Conservation (phyloP, 805 yeast species). For the Suhomyces vadensis region DNA sequence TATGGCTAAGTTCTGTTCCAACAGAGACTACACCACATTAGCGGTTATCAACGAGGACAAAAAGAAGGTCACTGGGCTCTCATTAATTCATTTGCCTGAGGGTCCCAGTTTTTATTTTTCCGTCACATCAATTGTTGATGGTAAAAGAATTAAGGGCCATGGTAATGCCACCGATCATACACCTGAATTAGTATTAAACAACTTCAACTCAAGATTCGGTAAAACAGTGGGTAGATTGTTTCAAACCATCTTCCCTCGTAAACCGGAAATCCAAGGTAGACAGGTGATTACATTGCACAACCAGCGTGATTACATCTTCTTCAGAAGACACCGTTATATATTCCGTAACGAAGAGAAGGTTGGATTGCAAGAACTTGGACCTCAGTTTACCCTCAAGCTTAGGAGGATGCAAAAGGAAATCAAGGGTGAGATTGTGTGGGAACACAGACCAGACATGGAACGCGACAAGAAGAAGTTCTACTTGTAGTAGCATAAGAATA, state of each 20-base stretch:
- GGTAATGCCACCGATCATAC: constrained; percentile 88
- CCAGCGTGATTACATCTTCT: constrained; percentile 93
- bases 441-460: constrained; percentile 94
- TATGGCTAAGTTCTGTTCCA: constrained; percentile 78
- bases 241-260: constrained; percentile 88
- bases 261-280: constrained; percentile 92
- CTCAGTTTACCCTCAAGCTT: constrained; percentile 88
- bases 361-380: constrained; percentile 94
- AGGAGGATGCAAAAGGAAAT: constrained; percentile 90
- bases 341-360: constrained; percentile 89
- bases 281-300: constrained; percentile 95
- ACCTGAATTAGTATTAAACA: constrained; percentile 90
- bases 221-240: constrained; percentile 89
- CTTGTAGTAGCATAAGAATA: constrained; percentile 43
- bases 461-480: constrained; percentile 92
- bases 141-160: constrained; percentile 78
- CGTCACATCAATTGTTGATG: constrained; percentile 71
- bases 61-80: constrained; percentile 86
- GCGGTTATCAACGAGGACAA: constrained; percentile 92
- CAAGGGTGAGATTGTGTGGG: constrained; percentile 93
- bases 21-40: constrained; percentile 84
- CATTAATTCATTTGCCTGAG: constrained; percentile 89
- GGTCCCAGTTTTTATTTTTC: constrained; percentile 96
- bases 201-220: constrained; percentile 90
- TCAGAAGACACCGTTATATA: constrained; percentile 91